Base-by-base conservation (phyloP, 139 green algal species). In the Pleodorina starrii region DNA sequence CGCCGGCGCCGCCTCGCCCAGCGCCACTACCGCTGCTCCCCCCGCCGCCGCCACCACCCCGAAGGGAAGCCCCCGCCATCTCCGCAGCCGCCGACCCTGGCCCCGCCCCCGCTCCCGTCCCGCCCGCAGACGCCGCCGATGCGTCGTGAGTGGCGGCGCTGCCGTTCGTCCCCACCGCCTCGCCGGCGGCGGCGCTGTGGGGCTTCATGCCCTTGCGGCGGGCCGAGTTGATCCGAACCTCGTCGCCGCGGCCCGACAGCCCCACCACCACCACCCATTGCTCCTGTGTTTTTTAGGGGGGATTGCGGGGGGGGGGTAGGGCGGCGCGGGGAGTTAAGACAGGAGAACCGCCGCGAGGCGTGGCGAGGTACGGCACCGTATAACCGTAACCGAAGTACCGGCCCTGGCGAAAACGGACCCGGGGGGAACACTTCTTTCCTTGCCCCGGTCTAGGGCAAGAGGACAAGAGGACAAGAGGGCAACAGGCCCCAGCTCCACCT, bases 211-310 rank as follows among this genome's bases (percentile, higher is more conserved):
- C 83, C 48, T 48, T 71, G 29, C 83, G 32, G 40, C 83, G 21
- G 0, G 83, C 83, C 32, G 43, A 25, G 48, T 66, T 63, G 19
- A 88, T 79, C 27, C 82, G 66, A 59, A 88, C 82, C 66, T 57
- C 46, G 66, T 88, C 82, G 19, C 32, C 82, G n/a, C 46, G 44
- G 9, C 63, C 82, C 44, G 82, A 29, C 63, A 88, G 82, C 66
- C 82, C 82, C 82, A 80, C 82, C 66, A 88, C 82, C 63, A 68
- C 19, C 44, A 88, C 66, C 82, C 82, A 88, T 19, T 77, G 81
- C 60, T 87, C 81, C 57, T 86, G 75, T 5, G 48, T 27, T 60
- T 60, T 60, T 27, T 17, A 32, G 25, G 19, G 12, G 23, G 14
- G 5, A 42, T 32, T 19, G 43, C 19, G 4, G 9, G 73, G 42